phyloP scores from a whole-genome alignment of 2,329 filamentous ascomycete genomes.

The Cladophialophora psammophila region DNA sequence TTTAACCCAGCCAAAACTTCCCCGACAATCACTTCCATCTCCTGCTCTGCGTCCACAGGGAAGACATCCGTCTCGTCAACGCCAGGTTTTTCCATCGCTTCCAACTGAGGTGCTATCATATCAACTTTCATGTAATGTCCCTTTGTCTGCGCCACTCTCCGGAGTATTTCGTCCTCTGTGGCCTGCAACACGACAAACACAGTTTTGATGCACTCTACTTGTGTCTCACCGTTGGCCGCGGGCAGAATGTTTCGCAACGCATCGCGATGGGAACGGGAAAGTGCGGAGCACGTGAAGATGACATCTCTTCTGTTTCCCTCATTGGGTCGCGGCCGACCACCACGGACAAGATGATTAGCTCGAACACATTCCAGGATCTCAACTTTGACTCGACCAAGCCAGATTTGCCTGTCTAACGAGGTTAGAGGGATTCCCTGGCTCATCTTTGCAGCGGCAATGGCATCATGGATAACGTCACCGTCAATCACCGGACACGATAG shows the following conservation, averaged over 20 bases:
- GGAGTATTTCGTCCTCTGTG: slow-evolving; percentile 52
- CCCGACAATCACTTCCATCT: not conserved
- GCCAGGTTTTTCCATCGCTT: slow-evolving; percentile 56
- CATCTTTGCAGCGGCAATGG: slow-evolving; percentile 7
- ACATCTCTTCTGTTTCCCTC: not conserved
- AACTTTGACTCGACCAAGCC: slow-evolving; percentile 5
- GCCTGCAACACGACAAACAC: slow-evolving; percentile 39
- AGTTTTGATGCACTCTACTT: not conserved
- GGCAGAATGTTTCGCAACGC: slow-evolving; percentile 4
- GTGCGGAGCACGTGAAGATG: slow-evolving; percentile 7
- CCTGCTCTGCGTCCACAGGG: slow-evolving; percentile 30
- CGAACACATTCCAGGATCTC: not conserved
- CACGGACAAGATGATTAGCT: slow-evolving; percentile 39
- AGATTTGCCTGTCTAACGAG: slow-evolving; percentile 5
- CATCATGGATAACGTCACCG: not conserved
- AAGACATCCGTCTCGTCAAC: slow-evolving; percentile 47
- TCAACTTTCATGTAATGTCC: slow-evolving; percentile 63
- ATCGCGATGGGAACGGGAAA: not conserved
- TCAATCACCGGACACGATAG: slow-evolving; percentile 50
- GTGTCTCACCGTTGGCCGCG: not conserved
- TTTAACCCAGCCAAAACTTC: not conserved
- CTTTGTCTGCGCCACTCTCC: slow-evolving; percentile 55
- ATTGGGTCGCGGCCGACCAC: not conserved
- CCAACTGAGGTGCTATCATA: slow-evolving; percentile 62
- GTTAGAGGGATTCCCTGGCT: slow-evolving; percentile 3